Evolutionary conservation across 192 early-diverging fungal genomes (phyloP), one percentile per base, ranked within the genome.

Genomic region (Coemansia sp.): DNA sequence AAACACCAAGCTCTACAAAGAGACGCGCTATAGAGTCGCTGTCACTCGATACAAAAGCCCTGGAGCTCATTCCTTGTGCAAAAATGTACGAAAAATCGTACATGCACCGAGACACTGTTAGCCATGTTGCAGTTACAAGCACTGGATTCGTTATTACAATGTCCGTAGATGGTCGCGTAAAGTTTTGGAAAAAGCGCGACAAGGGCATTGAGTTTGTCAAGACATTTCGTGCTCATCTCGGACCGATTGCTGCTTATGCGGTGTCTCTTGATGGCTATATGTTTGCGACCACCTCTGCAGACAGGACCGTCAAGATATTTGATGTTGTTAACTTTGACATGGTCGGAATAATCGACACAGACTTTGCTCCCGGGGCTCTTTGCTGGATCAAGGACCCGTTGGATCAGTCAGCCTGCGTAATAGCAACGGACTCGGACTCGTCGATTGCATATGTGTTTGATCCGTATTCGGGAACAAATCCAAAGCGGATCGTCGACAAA

Each of bases 241-340:
- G 81, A 5, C 77, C 81, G 27, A 83, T 88, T 20, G 62, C 67
- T 37, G 84, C 86, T 8, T 80, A 86, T 22, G 73, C 79, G 33
- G 67, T 87, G 9, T 92, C 90, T 19, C 63, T 75, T 29, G 96
- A 99, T 57, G 90, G 92, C 1, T 74, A 84, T 53, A 64, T 94
- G 31, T 82, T 97, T 59, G 94, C 93, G 1, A 95, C 94, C 0
- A 83, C 88, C 27, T 86, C 88, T 1, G 86, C 84, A 10, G 95
- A 98, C 74, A 92, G 89, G 67, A 83, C 85, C 6, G 62, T 97
- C 62, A 99, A 99, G 68, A 82, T 99, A 7, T 99, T 94, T 68
- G 97, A 99, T 81, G 84, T 99, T 5, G 82, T 93, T 31, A 95
- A 96, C 71, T 99, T 99, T 84, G 95, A 99, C 61, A 99, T 99